phyloP scores from a whole-genome alignment of 176 grass and related monocot genomes.

The Pontederia crassipes region DNA sequence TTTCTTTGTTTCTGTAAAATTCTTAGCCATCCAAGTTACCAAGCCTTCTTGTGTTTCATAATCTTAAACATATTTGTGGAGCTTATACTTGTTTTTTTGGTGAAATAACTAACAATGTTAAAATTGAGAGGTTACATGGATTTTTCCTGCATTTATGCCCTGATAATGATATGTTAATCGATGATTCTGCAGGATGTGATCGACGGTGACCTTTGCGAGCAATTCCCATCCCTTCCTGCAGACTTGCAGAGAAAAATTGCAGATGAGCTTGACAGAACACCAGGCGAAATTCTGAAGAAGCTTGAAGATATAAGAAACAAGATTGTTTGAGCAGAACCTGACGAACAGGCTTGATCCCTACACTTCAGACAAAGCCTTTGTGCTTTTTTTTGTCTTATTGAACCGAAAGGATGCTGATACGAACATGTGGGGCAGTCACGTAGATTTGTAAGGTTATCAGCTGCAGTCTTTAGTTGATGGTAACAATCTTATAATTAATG shows the following conservation, averaged over 20 bases:
- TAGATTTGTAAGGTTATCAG: neutral
- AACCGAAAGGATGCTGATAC: too few species aligned
- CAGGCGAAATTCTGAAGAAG: conserved; percentile 95
- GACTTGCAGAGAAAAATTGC: conserved; percentile 99
- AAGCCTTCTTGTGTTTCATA: too few species aligned
- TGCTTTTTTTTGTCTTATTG: too few species aligned
- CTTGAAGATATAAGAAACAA: conserved; percentile 98
- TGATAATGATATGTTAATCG: conserved; percentile 5
- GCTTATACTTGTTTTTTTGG: too few species aligned
- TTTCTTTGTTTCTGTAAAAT: too few species aligned
- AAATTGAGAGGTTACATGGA: too few species aligned
- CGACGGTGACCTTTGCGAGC: conserved; percentile 94
- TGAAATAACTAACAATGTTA: too few species aligned
- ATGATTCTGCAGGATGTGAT: conserved; percentile 73
- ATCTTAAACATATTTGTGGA: too few species aligned
- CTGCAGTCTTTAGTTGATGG: neutral
- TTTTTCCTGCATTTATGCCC: neutral
- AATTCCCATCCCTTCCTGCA: conserved; percentile 82
- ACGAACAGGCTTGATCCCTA: too few species aligned
- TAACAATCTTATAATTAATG: too few species aligned
- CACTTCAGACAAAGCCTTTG: too few species aligned
- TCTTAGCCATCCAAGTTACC: too few species aligned
- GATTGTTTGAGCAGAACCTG: conserved; percentile 43
- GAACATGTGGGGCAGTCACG: neutral
- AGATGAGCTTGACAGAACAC: conserved; percentile 82